Evolutionary conservation across 371 early-diverging fungal genomes (phyloP).

Genomic region (Ecytonucleospora hepatopenaei): DNA sequence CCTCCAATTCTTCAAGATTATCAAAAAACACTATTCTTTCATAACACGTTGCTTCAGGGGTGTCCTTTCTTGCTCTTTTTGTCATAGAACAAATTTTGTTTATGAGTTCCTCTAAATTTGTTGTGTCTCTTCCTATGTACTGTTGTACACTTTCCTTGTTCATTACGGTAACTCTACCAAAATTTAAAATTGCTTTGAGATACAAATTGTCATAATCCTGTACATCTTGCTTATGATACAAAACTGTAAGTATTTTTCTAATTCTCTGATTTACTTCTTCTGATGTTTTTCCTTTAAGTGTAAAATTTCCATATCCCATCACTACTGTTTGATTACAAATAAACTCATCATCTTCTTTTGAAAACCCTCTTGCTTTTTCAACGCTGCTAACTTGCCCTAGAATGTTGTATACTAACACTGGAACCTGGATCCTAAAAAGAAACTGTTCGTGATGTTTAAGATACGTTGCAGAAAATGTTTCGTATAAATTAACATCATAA

Average conservation of each 20-base stretch:
- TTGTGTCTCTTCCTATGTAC: slow-evolving; percentile 34
- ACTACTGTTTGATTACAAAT: slow-evolving; percentile 33
- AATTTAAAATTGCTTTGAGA: slow-evolving; percentile 50
- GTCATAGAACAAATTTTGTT: slow-evolving; percentile 42
- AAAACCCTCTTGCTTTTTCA: slow-evolving; percentile 52
- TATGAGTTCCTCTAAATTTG: slow-evolving; percentile 43
- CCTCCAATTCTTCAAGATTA: slow-evolving; percentile 13
- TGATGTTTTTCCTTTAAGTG: slow-evolving; percentile 29
- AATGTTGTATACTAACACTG: slow-evolving; percentile 37
- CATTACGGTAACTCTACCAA: slow-evolving; percentile 46
- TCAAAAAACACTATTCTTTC: slow-evolving; percentile 52
- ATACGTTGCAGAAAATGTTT: slow-evolving; percentile 26
- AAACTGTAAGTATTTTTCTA: slow-evolving; percentile 49
- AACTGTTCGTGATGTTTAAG: slow-evolving; percentile 39
- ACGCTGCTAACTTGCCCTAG: slow-evolving; percentile 29
- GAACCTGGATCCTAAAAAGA: slow-evolving; percentile 49
- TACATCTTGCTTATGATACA: slow-evolving; percentile 49
- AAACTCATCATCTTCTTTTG: slow-evolving; percentile 50
- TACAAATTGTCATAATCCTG: slow-evolving; percentile 43
- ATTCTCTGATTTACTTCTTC: slow-evolving; percentile 56
- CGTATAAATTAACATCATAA: slow-evolving; percentile 36
- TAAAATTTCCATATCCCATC: slow-evolving; percentile 55
- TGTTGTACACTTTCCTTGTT: slow-evolving; percentile 46
- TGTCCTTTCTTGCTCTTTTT: slow-evolving; percentile 36
- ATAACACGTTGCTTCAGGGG: slow-evolving; percentile 39